These are phyloP conservation scores for Sordariomycetes sp. DNA, from an alignment of 2,329 filamentous ascomycete genomes.

Conservation along the genomic window DNA sequence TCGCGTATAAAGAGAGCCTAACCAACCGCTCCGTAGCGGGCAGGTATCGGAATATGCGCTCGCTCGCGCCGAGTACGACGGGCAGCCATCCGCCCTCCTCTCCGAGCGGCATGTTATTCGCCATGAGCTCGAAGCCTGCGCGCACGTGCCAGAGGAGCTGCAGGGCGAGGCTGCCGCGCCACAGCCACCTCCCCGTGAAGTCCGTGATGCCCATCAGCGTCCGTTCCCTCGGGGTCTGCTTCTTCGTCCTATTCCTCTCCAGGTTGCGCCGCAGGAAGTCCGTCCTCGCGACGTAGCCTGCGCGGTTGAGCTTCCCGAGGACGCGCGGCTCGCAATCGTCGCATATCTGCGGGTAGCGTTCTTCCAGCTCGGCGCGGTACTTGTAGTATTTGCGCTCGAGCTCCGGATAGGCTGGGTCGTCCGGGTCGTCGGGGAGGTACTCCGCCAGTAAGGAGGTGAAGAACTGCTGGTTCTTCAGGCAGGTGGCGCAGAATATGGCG, in stretches of 20 bases:
- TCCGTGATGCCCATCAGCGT: conserved; percentile 32
- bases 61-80: neutral
- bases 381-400: conserved; percentile 59
- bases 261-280: conserved; percentile 69
- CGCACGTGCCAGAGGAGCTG: conserved; percentile 41
- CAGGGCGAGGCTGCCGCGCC: conserved; percentile 33
- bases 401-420: conserved; percentile 57
- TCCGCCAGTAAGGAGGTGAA: conserved; percentile 66
- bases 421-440: conserved; percentile 58
- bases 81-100: neutral
- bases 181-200: conserved; percentile 30
- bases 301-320: conserved; percentile 54
- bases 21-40: conserved; percentile 30
- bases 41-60: conserved; percentile 19
- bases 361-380: conserved; percentile 64
- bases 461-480: conserved; percentile 80
- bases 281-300: conserved; percentile 75
- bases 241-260: conserved; percentile 44
- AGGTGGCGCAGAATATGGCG: conserved; percentile 60
- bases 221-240: conserved; percentile 14
- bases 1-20: conserved; percentile 35
- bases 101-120: neutral
- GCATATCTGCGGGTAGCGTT: conserved; percentile 83
- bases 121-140: conserved; percentile 14
- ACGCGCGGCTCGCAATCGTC: conserved; percentile 67